These are phyloP conservation scores for Cornus suecica DNA, from an alignment of 148 eudicot genomes.

Conservation along the genomic window DNA sequence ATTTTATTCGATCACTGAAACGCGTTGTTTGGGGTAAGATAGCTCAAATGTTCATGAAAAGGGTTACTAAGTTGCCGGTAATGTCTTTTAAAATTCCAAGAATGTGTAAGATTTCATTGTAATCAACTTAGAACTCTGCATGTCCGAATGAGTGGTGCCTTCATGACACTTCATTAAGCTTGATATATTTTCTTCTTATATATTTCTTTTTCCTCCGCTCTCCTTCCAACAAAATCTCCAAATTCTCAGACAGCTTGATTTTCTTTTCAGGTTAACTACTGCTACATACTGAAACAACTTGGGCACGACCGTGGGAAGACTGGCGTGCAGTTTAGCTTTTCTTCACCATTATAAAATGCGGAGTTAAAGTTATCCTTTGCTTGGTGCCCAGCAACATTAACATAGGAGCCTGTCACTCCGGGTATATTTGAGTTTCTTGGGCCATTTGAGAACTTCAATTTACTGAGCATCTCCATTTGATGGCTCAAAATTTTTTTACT, in stretches of 20 bases:
- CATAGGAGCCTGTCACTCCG: neutral
- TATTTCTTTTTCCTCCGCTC: neutral
- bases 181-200: neutral
- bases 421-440: constrained; percentile 7
- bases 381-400: neutral
- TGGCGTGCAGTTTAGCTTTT: constrained; percentile 85
- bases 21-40: neutral
- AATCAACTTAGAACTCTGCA: neutral
- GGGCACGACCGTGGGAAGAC: constrained; percentile 85
- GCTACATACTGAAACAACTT: constrained; percentile 62
- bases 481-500: neutral
- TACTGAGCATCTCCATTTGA: neutral
- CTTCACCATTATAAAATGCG: constrained; percentile 46
- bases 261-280: constrained; percentile 71
- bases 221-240: neutral
- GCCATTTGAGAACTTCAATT: constrained; percentile 12
- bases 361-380: neutral
- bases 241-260: constrained; percentile 5
- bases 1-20: neutral
- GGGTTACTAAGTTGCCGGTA: neutral
- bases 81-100: neutral
- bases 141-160: neutral
- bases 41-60: neutral
- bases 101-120: neutral
- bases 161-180: neutral